A percentile compares a stretch with the other conserved stretches of the same genome.
phyloP scores from a whole-genome alignment of 805 yeast genomes.

The Diddensiella transvaalensis region DNA sequence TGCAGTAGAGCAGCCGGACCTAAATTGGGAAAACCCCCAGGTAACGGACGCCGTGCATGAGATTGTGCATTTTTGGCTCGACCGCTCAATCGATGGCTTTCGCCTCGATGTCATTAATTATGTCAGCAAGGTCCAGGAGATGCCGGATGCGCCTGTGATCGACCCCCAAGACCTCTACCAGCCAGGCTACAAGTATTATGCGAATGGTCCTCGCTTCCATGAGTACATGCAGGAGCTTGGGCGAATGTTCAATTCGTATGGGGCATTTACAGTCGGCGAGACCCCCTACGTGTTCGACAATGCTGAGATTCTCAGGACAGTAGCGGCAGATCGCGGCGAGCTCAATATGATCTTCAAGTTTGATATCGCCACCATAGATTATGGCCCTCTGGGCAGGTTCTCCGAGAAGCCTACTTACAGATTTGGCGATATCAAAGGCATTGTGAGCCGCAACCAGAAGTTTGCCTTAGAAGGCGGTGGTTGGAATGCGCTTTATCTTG shows the following conservation, averaged over 20 bases:
- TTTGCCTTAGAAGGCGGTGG: slow-evolving; percentile 27
- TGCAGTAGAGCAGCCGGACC: slow-evolving; percentile 55
- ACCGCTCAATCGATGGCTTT: slow-evolving; percentile 56
- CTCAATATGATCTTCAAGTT: slow-evolving; percentile 39
- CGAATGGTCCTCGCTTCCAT: slow-evolving; percentile 54
- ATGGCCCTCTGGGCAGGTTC: neutral
- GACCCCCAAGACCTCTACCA: slow-evolving; percentile 42
- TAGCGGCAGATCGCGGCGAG: slow-evolving; percentile 28
- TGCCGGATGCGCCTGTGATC: slow-evolving; percentile 48
- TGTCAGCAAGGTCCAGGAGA: slow-evolving; percentile 46
- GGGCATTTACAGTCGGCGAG: slow-evolving; percentile 57
- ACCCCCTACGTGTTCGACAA: slow-evolving; percentile 36
- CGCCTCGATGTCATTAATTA: slow-evolving; percentile 54
- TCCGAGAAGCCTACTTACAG: neutral
- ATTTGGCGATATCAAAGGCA: neutral
- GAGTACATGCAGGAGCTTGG: slow-evolving; percentile 53
- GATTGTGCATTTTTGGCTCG: slow-evolving; percentile 52
- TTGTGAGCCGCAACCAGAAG: neutral
- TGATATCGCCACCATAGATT: slow-evolving; percentile 17
- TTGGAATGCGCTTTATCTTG: slow-evolving; percentile 53
- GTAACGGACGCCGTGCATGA: slow-evolving; percentile 39
- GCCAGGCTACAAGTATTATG: slow-evolving; percentile 34
- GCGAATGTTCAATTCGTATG: slow-evolving; percentile 43
- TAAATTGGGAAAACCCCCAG: slow-evolving; percentile 55
- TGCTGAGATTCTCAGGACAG: slow-evolving; percentile 34